Percentiles rank a stretch among this genome's conserved stretches.
These are phyloP conservation scores for Hanseniaspora nectarophila DNA, from an alignment of 805 yeast genomes.

Conservation along the genomic window DNA sequence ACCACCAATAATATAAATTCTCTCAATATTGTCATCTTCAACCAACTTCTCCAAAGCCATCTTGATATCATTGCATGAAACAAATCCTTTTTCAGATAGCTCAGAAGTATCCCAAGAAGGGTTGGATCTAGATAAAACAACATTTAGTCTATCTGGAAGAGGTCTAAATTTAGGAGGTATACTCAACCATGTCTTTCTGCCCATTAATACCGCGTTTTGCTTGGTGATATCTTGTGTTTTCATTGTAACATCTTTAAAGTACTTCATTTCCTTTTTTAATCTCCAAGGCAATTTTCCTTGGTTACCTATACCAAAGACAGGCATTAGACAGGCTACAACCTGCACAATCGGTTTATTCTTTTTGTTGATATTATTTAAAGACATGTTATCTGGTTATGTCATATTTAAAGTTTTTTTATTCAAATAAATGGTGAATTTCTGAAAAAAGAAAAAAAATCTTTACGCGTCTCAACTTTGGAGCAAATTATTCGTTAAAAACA, in stretches of 20 bases:
- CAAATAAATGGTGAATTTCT: no score
- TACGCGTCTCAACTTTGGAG: no score
- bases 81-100: conserved; percentile 19
- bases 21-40: conserved; percentile 34
- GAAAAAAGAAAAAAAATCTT: no score
- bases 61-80: conserved; percentile 34
- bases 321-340: conserved; percentile 77
- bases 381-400: neutral
- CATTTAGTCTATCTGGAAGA: conserved; percentile 58
- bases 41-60: conserved; percentile 31
- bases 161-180: conserved; percentile 81
- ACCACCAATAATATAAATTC: conserved; percentile 82
- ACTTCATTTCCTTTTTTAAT: conserved; percentile 70
- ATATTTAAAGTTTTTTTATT: no score
- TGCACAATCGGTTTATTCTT: conserved; percentile 38
- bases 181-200: conserved; percentile 90
- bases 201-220: conserved; percentile 82
- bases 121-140: conserved; percentile 51
- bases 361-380: neutral
- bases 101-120: conserved; percentile 14
- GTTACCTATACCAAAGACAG: conserved; percentile 72
- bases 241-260: conserved; percentile 64
- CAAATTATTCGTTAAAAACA: no score
- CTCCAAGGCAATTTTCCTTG: conserved; percentile 83
- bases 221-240: conserved; percentile 27